A percentile compares a stretch with the other conserved stretches of the same genome.
These are phyloP conservation scores for Teratosphaeria pseudoeucalypti DNA, from an alignment of 2,329 filamentous ascomycete species.

Conservation along the genomic window DNA sequence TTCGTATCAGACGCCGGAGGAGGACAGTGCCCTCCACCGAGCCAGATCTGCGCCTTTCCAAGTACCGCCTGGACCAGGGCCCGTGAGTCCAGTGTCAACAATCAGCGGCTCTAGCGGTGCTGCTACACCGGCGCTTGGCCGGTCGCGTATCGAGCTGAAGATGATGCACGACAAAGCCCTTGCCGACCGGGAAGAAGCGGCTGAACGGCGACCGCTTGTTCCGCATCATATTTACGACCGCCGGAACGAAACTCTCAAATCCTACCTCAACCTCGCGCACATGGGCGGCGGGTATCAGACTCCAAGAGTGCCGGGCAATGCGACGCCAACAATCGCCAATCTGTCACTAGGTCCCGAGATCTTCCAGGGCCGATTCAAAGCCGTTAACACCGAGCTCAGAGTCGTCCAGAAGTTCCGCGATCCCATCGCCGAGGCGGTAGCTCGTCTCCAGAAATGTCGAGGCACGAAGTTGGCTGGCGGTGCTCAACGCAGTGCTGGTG, in stretches of 20 bases:
- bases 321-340: neutral
- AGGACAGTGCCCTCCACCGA: constrained; percentile 11
- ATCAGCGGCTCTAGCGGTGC: constrained; percentile 20
- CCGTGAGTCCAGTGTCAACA: constrained; percentile 18
- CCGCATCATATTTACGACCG: constrained; percentile 24
- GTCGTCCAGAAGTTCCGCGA: constrained; percentile 26
- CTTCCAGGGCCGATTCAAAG: constrained; percentile 26
- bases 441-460: constrained; percentile 15
- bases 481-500: neutral
- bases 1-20: constrained; percentile 19
- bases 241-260: constrained; percentile 24
- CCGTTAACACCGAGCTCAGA: constrained; percentile 23
- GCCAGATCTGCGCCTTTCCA: constrained; percentile 5
- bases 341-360: constrained; percentile 21
- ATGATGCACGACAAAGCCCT: constrained; percentile 25
- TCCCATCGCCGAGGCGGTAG: constrained; percentile 21
- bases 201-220: constrained; percentile 17
- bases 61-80: constrained; percentile 13
- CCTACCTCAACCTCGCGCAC: constrained; percentile 14
- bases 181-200: constrained; percentile 20
- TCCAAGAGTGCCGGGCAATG: constrained; percentile 1
- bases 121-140: constrained; percentile 20
- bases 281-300: neutral
- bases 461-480: constrained; percentile 4
- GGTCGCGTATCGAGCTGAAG: constrained; percentile 22